Evolutionary conservation across 73 alveolate genomes (phyloP).

Genomic region (Diophrys sp.): DNA sequence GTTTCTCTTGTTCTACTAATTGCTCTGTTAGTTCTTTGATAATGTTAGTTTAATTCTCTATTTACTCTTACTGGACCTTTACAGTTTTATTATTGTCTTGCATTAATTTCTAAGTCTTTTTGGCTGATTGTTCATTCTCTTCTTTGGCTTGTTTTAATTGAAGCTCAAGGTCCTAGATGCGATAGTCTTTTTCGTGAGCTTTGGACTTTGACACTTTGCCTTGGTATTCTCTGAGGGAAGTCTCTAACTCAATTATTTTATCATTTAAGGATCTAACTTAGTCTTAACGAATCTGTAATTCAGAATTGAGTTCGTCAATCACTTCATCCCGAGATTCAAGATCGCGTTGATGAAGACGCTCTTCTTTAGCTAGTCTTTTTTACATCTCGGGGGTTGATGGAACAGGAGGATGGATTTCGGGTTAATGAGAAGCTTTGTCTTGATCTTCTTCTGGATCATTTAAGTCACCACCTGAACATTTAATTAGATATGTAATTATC

Average conservation of each 20-base stretch:
- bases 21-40: conserved; percentile 15
- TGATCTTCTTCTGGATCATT: too few species aligned
- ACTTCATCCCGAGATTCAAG: not conserved
- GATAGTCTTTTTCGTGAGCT: not conserved
- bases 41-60: not conserved
- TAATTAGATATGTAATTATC: too few species aligned
- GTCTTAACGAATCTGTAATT: not conserved
- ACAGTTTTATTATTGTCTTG: conserved; percentile 15
- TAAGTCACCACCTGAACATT: too few species aligned
- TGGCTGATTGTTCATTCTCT: not conserved
- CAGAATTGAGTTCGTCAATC: conserved; percentile 10
- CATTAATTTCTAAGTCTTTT: conserved; percentile 15
- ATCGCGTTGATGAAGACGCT: not conserved
- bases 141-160: not conserved
- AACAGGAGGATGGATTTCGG: too few species aligned
- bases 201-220: not conserved
- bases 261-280: conserved; percentile 6
- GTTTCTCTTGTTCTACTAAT: not conserved
- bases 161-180: not conserved
- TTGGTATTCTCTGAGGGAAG: not conserved
- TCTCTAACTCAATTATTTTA: conserved; percentile 9
- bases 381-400: too few species aligned
- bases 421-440: too few species aligned
- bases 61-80: not conserved
- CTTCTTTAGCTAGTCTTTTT: not conserved